These are phyloP conservation scores for Pisolithus sp. DNA, from an alignment of 768 basidiomycete species.

Conservation along the genomic window DNA sequence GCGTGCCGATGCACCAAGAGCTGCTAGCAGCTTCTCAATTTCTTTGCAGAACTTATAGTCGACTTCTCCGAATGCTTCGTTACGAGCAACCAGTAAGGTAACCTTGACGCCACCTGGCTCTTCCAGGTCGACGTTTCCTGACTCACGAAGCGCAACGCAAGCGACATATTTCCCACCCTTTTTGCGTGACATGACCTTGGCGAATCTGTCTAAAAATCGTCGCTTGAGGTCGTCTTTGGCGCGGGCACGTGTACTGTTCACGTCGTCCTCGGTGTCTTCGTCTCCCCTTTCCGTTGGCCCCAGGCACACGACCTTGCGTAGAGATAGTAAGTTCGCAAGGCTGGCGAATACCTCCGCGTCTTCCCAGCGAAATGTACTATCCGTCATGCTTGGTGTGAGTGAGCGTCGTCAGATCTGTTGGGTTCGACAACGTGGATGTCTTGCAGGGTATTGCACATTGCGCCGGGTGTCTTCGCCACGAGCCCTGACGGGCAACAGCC, in stretches of 20 bases:
- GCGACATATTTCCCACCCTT: background rate
- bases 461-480: too few species aligned
- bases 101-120: background rate
- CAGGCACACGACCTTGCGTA: background rate
- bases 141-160: background rate
- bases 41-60: background rate
- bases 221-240: background rate
- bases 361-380: background rate
- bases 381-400: too few species aligned
- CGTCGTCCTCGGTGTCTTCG: background rate
- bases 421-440: too few species aligned
- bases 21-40: background rate
- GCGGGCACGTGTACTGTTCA: background rate
- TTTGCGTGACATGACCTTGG: background rate
- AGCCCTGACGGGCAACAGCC: too few species aligned
- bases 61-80: background rate
- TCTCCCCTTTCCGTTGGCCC: background rate
- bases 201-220: background rate
- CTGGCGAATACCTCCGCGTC: background rate
- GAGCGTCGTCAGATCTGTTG: too few species aligned
- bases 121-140: background rate
- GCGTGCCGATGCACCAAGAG: background rate
- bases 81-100: background rate
- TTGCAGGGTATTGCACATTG: too few species aligned
- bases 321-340: background rate